Base-by-base conservation (phyloP, 164 flowering plant species). In the Taxillus chinensis region DNA sequence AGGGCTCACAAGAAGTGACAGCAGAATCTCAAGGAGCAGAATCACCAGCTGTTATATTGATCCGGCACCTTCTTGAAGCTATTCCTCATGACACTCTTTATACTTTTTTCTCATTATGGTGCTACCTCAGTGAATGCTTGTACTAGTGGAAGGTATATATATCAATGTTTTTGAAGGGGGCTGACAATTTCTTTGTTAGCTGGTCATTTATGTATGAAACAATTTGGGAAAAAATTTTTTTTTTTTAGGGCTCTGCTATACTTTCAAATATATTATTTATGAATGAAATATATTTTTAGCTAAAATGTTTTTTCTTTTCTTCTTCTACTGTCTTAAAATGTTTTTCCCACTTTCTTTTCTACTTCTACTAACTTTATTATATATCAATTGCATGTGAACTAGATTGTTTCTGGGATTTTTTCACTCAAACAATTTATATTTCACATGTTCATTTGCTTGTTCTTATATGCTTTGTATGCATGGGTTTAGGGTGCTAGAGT, bases 41-140 rank as follows among this genome's bases (percentile, higher is more conserved):
- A 41, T 58, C 61, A 10, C 38, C 27, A 3, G 63, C 66, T 4
- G 82, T 93, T 1, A 80, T 88, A 27, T 63, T 92, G 78, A 75
- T 90, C 27, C 79, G 80, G 51, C 93, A 88, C 70, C 93, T 92
- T 45, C 98, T 97, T 0, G 96, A 90, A 40, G 97, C 86, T 3
- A 85, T 92, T 62, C 86, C 98, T 43, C 75, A 61, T 2, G 86
- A 83, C 14, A 82, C 89, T 5, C 84, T 92, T 14, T 73, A 77
- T 39, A 5, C 86, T 92, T 60, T 80, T 92, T 78, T 86, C 95
- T 57, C 86, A 88, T 65, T 92, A 83, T 27, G 96, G 97, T 17
- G 97, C 96, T 53, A 72, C 80, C 46, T 70, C 81, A 11, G 86
- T 90, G 13, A 92, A 89, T 38, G 88, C 92, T 41, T 86, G 84